A percentile compares a stretch with the other conserved stretches of the same genome.
Evolutionary conservation across 2,329 filamentous ascomycete species (phyloP).

Genomic region (Arthrobotrys megalospora): DNA sequence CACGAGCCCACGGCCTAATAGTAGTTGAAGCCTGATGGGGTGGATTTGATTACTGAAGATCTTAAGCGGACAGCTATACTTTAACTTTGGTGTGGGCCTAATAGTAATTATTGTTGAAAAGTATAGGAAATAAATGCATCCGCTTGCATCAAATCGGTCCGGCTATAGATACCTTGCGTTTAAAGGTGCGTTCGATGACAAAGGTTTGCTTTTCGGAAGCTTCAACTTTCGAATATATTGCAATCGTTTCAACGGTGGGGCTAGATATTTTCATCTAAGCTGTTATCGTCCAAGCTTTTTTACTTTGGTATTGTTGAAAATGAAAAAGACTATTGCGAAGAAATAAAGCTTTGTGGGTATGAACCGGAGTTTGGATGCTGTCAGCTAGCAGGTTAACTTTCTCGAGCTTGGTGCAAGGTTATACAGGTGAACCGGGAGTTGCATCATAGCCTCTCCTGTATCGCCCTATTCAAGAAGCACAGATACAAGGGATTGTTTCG

Average conservation of each 20-base stretch:
- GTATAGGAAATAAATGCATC: constrained; percentile 11
- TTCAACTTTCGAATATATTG: constrained; percentile 4
- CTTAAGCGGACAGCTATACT: constrained; percentile 29
- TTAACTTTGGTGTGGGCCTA: constrained; percentile 35
- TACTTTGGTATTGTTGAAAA: constrained; percentile 4
- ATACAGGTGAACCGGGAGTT: constrained; percentile 48
- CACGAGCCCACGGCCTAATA: not conserved
- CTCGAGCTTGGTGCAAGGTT: constrained; percentile 26
- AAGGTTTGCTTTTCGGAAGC: constrained; percentile 1
- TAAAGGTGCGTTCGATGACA: constrained; percentile 21
- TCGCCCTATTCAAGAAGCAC: constrained; percentile 20
- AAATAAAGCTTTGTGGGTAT: constrained; percentile 6
- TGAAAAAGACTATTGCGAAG: constrained; percentile 23
- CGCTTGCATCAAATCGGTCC: constrained; percentile 35
- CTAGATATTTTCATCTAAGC: constrained; percentile 42
- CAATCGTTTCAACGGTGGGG: constrained; percentile 42
- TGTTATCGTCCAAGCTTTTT: constrained; percentile 58
- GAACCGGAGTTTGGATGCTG: constrained; percentile 9
- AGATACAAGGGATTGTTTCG: constrained; percentile 24
- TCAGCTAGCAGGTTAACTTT: constrained; percentile 17
- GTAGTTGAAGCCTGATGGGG: constrained; percentile 17
- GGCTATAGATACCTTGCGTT: constrained; percentile 23
- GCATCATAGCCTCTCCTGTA: constrained; percentile 45
- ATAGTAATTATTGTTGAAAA: constrained; percentile 12
- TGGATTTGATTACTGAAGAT: constrained; percentile 53